Evolutionary conservation across 176 grass and related monocot species (phyloP).

Genomic region (Themeda triandra): DNA sequence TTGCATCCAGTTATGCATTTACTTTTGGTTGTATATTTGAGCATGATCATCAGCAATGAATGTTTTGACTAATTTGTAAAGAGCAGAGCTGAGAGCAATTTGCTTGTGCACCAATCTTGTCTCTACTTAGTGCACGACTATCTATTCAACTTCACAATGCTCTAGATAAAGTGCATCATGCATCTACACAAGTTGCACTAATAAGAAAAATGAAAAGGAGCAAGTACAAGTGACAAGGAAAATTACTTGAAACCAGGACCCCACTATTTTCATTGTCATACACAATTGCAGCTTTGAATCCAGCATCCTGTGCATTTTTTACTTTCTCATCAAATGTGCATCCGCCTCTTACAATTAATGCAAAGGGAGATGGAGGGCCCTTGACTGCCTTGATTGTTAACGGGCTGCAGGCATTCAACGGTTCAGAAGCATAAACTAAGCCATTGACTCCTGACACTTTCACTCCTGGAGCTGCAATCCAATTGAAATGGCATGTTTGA

Average conservation of each 20-base stretch:
- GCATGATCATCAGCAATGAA: background rate
- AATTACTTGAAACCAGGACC: constrained; percentile 81
- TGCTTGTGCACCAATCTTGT: background rate
- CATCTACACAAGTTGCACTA: background rate
- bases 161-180: constrained; percentile 11
- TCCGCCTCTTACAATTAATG: constrained; percentile 70
- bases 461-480: constrained; percentile 63
- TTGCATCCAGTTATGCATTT: background rate
- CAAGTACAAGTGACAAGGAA: constrained; percentile 4
- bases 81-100: background rate
- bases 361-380: constrained; percentile 45
- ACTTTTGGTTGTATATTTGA: background rate
- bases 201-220: constrained; percentile 8
- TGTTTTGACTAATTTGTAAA: background rate
- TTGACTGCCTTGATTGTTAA: constrained; percentile 51
- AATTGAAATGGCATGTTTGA: constrained; percentile 32
- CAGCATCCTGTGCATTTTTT: constrained; percentile 76
- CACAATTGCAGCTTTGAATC: constrained; percentile 88
- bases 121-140: background rate
- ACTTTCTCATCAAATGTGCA: constrained; percentile 93
- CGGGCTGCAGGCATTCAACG: constrained; percentile 62
- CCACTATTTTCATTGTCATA: constrained; percentile 78
- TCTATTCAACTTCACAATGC: background rate
- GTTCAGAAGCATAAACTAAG: constrained; percentile 56
- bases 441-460: constrained; percentile 81